Conservation (phyloP, 2,329 filamentous ascomycete species). For the Neopestalotiopsis rosae region DNA sequence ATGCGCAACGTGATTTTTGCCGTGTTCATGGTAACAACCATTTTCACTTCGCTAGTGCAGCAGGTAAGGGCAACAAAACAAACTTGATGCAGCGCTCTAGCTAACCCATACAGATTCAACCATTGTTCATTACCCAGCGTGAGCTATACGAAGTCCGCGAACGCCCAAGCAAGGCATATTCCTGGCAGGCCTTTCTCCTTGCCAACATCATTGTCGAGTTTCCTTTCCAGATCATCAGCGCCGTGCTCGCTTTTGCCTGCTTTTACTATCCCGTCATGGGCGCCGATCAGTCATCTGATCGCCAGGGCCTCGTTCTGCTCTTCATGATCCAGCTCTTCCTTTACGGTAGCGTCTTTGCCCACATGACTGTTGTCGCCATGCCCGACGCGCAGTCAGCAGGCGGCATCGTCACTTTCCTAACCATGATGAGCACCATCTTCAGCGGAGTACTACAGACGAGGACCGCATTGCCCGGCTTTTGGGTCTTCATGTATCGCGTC, state of each 20-base stretch:
- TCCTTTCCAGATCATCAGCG: conserved; percentile 71
- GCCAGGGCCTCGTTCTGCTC: conserved; percentile 70
- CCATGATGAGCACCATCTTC: conserved; percentile 66
- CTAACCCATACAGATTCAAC: conserved; percentile 62
- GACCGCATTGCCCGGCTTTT: conserved; percentile 70
- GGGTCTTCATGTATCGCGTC: conserved; percentile 84
- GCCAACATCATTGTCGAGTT: conserved; percentile 76
- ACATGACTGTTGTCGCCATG: conserved; percentile 75
- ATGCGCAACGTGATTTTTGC: conserved; percentile 77
- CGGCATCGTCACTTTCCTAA: conserved; percentile 67
- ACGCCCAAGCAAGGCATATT: conserved; percentile 75
- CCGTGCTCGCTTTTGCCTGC: conserved; percentile 65
- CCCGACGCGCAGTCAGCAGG: conserved; percentile 72
- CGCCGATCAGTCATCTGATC: conserved; percentile 49
- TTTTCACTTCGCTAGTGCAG: conserved; percentile 73
- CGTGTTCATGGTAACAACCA: conserved; percentile 77
- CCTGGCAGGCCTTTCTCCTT: conserved; percentile 75
- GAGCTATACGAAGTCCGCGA: conserved; percentile 80
- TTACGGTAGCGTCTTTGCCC: conserved; percentile 74
- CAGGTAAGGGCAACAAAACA: conserved; percentile 30
- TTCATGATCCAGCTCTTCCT: conserved; percentile 71
- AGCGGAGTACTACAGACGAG: conserved; percentile 49
- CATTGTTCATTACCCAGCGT: conserved; percentile 77
- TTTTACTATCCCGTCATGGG: conserved; percentile 71
- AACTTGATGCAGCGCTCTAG: background rate